Base-by-base conservation (phyloP, 441 rosid species). In the Jatropha podagrica region DNA sequence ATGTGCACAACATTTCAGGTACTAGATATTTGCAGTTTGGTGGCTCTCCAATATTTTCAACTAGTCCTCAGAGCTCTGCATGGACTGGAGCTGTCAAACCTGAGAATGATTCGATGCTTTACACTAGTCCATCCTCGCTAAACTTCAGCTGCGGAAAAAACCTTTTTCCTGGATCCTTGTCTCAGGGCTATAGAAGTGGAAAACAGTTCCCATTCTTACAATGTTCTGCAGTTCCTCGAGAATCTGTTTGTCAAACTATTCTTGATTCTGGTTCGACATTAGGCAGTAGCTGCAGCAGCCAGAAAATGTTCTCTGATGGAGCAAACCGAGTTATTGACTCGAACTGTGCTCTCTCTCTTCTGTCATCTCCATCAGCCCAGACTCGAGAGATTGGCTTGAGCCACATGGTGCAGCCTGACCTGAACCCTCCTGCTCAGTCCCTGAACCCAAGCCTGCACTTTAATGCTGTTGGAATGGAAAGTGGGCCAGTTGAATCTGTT, bases 311-410 rank as follows among this genome's bases (percentile, higher is more conserved):
- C 77, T 73, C 80, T 56, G 72, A 76, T 54, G 82, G 81, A 20
- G 68, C 78, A 72, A 73, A 69, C 76, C 81, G 72, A 72, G 81
- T 61, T 48, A 37, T 81, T n/a, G 60, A 81, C 71, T 76, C 87
- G 26, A 75, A 76, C 68, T 68, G 89, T 87, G 97, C 91, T 91
- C 93, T 84, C 94, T 90, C 94, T 91, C 97, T 91, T 91, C 97
- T 91, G 97, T 91, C 96, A 91, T 84, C 89, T 54, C 90, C 82
- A 38, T 83, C 82, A 37, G 63, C 87, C 23, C 80, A 80, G 69
- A 82, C 83, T 70, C 76, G 73, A 65, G 88, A 77, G 65, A 75
- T 84, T 61, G 84, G 84, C 74, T 73, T 82, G 75, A 78, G 76
- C 86, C 80, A 78, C 79, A 76, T 82, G 72, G 82, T 70, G 78